A percentile compares a stretch with the other conserved stretches of the same genome.
phyloP scores from a whole-genome alignment of 495 filamentous ascomycete genomes.

The Aspergillus sparsus region DNA sequence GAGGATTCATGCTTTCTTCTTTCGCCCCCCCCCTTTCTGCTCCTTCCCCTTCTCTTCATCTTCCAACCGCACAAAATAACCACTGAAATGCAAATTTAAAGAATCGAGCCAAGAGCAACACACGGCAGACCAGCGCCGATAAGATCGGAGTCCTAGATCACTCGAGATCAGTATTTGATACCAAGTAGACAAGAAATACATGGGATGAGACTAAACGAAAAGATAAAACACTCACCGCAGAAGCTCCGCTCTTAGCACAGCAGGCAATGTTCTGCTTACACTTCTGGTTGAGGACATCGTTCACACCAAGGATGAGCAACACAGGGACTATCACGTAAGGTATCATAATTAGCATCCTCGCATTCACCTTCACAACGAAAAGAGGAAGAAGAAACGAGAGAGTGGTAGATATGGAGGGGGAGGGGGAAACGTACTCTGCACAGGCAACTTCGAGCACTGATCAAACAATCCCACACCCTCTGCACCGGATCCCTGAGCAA shows the following conservation, averaged over 20 bases:
- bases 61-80: neutral
- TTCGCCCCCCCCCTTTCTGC: no score
- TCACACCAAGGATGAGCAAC: conserved; percentile 34
- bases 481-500: conserved; percentile 37
- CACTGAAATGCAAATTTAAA: conserved; percentile 29
- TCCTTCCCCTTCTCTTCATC: no score
- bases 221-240: conserved; percentile 33
- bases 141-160: conserved; percentile 34
- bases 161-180: neutral
- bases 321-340: conserved; percentile 34
- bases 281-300: conserved; percentile 49
- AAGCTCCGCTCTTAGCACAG: conserved; percentile 47
- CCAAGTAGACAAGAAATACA: neutral
- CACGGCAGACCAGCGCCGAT: conserved; percentile 52
- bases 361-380: no score
- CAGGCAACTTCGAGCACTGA: conserved; percentile 45
- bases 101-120: conserved; percentile 47
- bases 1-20: neutral
- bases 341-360: neutral
- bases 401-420: neutral
- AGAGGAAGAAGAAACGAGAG: neutral
- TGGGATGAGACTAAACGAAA: neutral
- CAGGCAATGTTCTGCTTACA: conserved; percentile 58
- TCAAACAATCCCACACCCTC: conserved; percentile 39
- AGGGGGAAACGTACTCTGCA: conserved; percentile 26